Base-by-base conservation (phyloP, 2,329 filamentous ascomycete species). In the Trichoderma sp. region DNA sequence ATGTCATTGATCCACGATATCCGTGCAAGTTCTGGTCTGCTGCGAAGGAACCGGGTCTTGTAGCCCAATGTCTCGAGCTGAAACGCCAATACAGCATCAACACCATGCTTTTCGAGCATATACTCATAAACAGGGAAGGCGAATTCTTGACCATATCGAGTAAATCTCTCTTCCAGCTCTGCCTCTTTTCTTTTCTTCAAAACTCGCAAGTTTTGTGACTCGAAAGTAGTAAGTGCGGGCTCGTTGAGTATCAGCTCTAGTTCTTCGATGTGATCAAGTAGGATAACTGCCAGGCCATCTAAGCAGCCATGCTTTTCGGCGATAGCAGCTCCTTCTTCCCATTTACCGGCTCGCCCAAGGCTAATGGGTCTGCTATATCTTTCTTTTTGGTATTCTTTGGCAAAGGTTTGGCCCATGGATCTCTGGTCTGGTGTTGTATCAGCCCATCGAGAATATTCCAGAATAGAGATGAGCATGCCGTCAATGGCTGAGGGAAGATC, bases 1-100 rank as follows among this genome's bases (percentile, higher is more conserved):
- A 98, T 86, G 76, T 98, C 94, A 76, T 99, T 96, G 80, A 99
- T 97, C 95, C 95, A 99, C 58, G 90, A 89, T 53, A 99, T 84
- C 73, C 92, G 92, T 32, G 90, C 89, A 70, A 93, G 88, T 70
- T 89, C 85, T 0, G 89, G 86, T 70, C 89, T 87, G 66, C 87
- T 89, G 50, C 92, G 88, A 57, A 99, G 83, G 74, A 93, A 99
- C 61, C 84, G 84, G 0, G 93, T 97, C 66, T 97, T 86, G 74
- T 89, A 90, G n/a, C 81, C 81, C 60, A 86, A 80, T 71, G 89
- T 88, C 73, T 94, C 91, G 67, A 88, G 81, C 29, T 89, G 83
- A 68, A 92, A 92, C 73, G 89, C 85, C 64, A 99, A 84, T 32
- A 97, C 83, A 2, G 86, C 84, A 71, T 88, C 84, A 52, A 92